Evolutionary conservation across 768 basidiomycete species (phyloP), one percentile per base, ranked within the genome.

Genomic region (Suillus plorans): DNA sequence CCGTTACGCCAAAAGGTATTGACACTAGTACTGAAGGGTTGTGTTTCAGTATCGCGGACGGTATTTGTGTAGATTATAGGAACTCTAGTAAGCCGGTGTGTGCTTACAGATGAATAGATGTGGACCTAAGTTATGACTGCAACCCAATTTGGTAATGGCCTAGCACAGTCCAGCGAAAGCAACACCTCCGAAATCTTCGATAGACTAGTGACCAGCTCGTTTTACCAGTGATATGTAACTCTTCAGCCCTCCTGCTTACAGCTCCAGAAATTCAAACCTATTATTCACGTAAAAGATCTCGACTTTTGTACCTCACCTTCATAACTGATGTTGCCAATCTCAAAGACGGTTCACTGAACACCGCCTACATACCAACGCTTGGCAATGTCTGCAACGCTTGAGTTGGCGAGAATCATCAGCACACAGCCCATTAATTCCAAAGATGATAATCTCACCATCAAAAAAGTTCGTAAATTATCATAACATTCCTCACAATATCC

Each of bases 401-500:
- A n/a, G 47, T 13, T 60, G 22, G 9, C 18, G 20, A 34, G 20
- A n/a, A 59, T 10, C 7, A 31, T 67, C 47, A 64, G 36, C 9
- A 18, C 10, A 1, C 1, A 5, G n/a, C 37, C 1, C 18, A 12
- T 16, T 5, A 18, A 4, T 58, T 37, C 41, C 20, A 9, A 36
- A 22, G 36, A 25, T 31, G 13, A 14, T 13, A n/a, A 55, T 70
- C 83, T 66, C 63, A 87, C 87, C 77, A 84, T 72, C 55, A 89
- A 70, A 71, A 72, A 89, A 2, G 71, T 20, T 1, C 69, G 73
- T 37, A 87, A 72, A 63, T 71, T 66, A 60, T 71, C 67, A 10
- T 71, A 68, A 67, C 86, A 87, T 63, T 79, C 77, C 52, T 86
- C 81, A 60, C 86, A 88, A 20, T 49, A 50, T 13, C 80, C 83